Percentiles rank a stretch among this genome's conserved stretches.
Conservation (phyloP, 73 alveolate species). For the Paramecium biaurelia region DNA sequence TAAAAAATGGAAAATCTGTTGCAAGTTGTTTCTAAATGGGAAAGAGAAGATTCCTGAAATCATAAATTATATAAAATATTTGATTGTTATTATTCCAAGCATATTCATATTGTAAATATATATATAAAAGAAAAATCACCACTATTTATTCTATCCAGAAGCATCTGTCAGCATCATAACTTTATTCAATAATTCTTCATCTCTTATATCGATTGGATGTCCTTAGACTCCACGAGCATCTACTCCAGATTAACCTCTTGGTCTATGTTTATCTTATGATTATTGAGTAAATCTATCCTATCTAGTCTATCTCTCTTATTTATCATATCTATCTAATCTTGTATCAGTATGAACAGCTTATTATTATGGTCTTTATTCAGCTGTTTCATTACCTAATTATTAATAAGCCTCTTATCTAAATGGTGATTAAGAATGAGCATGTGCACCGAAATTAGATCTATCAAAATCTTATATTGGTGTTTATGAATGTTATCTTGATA, state of each 20-base stretch:
- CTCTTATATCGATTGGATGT: not conserved
- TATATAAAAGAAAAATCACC: not conserved
- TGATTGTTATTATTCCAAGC: not conserved
- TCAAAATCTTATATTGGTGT: not conserved
- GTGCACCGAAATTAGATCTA: not conserved
- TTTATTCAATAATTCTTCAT: slow-evolving; percentile 26
- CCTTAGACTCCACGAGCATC: not conserved
- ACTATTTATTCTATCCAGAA: not conserved
- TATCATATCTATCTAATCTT: not conserved
- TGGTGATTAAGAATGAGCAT: slow-evolving; percentile 15
- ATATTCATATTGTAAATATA: not conserved
- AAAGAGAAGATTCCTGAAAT: slow-evolving; percentile 38
- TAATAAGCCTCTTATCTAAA: not conserved
- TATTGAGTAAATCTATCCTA: not conserved
- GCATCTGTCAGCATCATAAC: slow-evolving; percentile 40
- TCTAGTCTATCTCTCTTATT: not conserved
- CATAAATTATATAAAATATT: not conserved
- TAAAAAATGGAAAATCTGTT: slow-evolving; percentile 37
- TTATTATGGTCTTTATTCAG: not conserved
- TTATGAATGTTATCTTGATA: not conserved
- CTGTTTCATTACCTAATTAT: not conserved
- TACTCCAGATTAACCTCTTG: not conserved
- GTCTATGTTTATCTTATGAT: not conserved
- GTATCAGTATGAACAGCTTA: not conserved
- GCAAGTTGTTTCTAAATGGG: slow-evolving; percentile 40